Evolutionary conservation across 1,139 yeast genomes (phyloP).

Genomic region (Citeromyces siamensis): DNA sequence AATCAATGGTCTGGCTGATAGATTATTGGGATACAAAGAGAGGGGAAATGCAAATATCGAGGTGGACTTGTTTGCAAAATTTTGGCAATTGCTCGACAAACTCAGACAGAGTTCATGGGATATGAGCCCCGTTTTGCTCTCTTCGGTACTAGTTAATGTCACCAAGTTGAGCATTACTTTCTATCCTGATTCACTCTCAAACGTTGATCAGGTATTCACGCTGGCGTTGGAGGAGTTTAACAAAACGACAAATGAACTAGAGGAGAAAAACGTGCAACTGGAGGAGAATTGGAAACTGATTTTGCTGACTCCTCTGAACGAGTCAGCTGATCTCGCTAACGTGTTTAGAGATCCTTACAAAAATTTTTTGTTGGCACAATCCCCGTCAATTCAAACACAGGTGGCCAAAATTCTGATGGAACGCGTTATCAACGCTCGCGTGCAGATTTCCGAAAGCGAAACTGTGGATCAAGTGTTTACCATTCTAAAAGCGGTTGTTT

Average conservation of each 20-base stretch:
- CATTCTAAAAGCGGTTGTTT: slow-evolving; percentile 17
- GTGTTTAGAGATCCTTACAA: slow-evolving; percentile 26
- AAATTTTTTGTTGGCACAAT: slow-evolving; percentile 27
- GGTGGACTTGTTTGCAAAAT: slow-evolving; percentile 34
- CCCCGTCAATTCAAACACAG: slow-evolving; percentile 22
- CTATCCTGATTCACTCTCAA: slow-evolving; percentile 48
- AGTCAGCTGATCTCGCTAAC: slow-evolving; percentile 14
- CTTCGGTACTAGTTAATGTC: slow-evolving; percentile 52
- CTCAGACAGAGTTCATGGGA: slow-evolving; percentile 48
- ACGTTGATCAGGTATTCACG: slow-evolving; percentile 49
- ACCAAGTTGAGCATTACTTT: slow-evolving; percentile 53
- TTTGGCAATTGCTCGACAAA: slow-evolving; percentile 52
- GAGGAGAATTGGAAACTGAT: slow-evolving; percentile 39
- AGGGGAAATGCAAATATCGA: slow-evolving; percentile 12
- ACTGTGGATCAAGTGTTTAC: slow-evolving; percentile 34
- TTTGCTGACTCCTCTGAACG: slow-evolving; percentile 44
- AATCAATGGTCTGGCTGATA: slow-evolving; percentile 55
- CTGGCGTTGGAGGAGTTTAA: slow-evolving; percentile 41
- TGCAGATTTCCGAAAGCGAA: slow-evolving; percentile 16
- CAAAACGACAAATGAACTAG: slow-evolving; percentile 10
- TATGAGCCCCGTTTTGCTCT: slow-evolving; percentile 50
- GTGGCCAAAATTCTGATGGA: slow-evolving; percentile 31
- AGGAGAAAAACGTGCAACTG: slow-evolving; percentile 16
- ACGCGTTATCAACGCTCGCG: slow-evolving; percentile 19
- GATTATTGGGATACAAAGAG: slow-evolving; percentile 44